Evolutionary conservation across 768 basidiomycete species (phyloP).

Genomic region (Clathrus columnatus): DNA sequence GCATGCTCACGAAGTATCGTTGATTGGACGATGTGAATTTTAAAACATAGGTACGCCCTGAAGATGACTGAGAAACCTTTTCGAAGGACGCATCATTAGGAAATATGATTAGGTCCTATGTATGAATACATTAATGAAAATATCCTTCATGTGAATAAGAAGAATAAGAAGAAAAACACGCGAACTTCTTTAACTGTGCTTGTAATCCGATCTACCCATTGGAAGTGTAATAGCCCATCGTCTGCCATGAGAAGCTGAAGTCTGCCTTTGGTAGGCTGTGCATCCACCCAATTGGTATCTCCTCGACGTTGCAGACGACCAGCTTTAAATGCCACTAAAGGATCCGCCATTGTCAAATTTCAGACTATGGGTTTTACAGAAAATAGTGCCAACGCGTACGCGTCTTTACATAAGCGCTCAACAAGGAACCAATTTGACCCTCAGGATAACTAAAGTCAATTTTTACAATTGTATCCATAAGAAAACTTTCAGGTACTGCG

Average conservation of each 20-base stretch:
- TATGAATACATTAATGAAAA: neutral
- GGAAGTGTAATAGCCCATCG: constrained; percentile 69
- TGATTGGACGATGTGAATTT: constrained; percentile 88
- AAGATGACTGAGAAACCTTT: constrained; percentile 56
- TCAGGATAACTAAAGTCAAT: too few species aligned
- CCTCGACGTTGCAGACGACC: constrained; percentile 67
- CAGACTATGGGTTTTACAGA: neutral
- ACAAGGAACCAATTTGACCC: too few species aligned
- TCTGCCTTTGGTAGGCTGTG: constrained; percentile 63
- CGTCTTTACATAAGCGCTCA: neutral
- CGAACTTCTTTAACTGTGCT: constrained; percentile 54
- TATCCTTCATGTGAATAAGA: neutral
- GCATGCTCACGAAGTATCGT: constrained; percentile 68
- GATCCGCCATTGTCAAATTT: neutral
- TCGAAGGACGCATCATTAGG: constrained; percentile 77
- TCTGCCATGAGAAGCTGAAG: constrained; percentile 60
- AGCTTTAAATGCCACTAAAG: constrained; percentile 45
- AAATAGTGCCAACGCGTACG: neutral
- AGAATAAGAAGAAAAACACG: neutral
- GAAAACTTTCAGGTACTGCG: too few species aligned
- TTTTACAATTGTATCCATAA: too few species aligned
- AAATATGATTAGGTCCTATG: constrained; percentile 79
- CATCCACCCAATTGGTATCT: constrained; percentile 59
- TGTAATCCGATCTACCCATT: constrained; percentile 68
- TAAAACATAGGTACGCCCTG: constrained; percentile 75